These are phyloP conservation scores for Fraxinus albicans DNA, from an alignment of 305 asterid species.

Conservation along the genomic window DNA sequence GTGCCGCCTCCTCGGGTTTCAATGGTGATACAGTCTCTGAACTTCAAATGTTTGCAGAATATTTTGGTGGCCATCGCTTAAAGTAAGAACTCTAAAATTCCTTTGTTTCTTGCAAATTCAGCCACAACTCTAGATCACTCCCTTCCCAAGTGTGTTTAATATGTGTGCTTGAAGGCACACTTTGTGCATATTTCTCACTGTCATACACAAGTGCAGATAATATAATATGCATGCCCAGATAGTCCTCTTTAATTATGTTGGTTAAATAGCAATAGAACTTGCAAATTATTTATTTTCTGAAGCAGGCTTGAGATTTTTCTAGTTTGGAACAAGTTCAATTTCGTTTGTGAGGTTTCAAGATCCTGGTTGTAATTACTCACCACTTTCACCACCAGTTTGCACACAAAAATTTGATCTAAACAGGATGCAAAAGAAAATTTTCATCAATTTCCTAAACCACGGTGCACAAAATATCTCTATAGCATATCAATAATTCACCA, in stretches of 20 bases:
- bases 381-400: background rate
- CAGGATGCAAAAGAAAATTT: background rate
- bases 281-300: background rate
- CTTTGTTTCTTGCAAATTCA: slow-evolving; percentile 5
- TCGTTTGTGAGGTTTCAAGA: background rate
- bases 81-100: slow-evolving; percentile 47
- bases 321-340: background rate
- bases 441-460: background rate
- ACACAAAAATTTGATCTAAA: background rate
- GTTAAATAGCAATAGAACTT: background rate
- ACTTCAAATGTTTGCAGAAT: slow-evolving; percentile 83
- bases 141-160: background rate
- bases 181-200: background rate
- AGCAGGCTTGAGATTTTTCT: background rate
- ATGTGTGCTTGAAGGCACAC: background rate
- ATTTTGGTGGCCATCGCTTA: slow-evolving; percentile 70
- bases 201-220: background rate
- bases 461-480: background rate
- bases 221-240: background rate
- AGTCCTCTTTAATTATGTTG: background rate
- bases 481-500: background rate
- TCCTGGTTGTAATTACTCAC: background rate
- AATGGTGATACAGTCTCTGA: slow-evolving; percentile 60
- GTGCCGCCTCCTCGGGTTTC: slow-evolving; percentile 88
- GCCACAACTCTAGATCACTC: slow-evolving; percentile 9